phyloP scores from a whole-genome alignment of 73 alveolate species.

The Stentor coeruleus region DNA sequence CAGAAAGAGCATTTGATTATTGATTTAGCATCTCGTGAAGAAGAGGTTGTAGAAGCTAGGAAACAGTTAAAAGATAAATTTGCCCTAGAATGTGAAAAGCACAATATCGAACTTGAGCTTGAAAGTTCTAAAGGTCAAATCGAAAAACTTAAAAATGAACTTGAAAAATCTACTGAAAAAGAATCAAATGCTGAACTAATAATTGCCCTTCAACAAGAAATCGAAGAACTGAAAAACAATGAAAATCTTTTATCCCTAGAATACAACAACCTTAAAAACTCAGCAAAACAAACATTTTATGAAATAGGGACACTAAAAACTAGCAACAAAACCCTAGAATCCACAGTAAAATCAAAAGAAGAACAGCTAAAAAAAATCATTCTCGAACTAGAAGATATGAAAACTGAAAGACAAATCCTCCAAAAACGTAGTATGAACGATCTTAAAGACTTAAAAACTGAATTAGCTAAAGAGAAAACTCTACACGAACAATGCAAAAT shows the following conservation, averaged over 20 bases:
- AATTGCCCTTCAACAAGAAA: neutral
- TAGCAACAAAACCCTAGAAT: neutral
- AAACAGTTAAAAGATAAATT: neutral
- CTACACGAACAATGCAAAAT: constrained; percentile 13
- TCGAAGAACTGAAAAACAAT: neutral
- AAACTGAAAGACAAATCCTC: constrained; percentile 21
- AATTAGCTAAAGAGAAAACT: neutral
- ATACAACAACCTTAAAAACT: neutral
- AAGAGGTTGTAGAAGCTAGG: constrained; percentile 14
- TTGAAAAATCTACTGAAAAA: neutral
- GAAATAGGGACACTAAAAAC: neutral
- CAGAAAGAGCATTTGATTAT: constrained; percentile 12
- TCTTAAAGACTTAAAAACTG: neutral
- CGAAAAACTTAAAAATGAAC: neutral
- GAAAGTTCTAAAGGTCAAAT: neutral
- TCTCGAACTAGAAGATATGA: neutral
- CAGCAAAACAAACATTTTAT: neutral
- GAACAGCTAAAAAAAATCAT: neutral
- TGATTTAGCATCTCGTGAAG: constrained; percentile 18
- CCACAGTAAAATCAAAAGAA: neutral
- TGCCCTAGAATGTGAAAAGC: constrained; percentile 4
- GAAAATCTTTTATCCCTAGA: neutral
- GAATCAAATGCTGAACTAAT: neutral
- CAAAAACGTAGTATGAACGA: constrained; percentile 20
- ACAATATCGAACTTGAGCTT: neutral